A percentile compares a stretch with the other conserved stretches of the same genome.
These are phyloP conservation scores for Daldinia concentrica DNA, from an alignment of 495 filamentous ascomycete genomes.

Conservation along the genomic window DNA sequence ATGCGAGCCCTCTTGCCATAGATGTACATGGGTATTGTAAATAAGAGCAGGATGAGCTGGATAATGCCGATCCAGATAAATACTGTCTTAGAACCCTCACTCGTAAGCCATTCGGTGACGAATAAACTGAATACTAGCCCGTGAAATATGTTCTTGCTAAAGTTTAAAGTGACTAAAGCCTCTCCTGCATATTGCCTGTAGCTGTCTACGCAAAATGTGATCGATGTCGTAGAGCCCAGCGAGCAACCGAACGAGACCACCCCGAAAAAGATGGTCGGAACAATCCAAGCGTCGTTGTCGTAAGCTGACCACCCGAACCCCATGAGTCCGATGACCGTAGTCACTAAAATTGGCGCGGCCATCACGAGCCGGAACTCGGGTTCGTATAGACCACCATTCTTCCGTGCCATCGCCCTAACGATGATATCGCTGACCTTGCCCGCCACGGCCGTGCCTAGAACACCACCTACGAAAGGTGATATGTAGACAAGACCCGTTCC, in stretches of 20 bases:
- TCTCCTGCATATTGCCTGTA: slow-evolving; percentile 95
- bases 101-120: slow-evolving; percentile 83
- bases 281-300: slow-evolving; percentile 80
- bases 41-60: slow-evolving; percentile 76
- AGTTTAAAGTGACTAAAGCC: slow-evolving; percentile 93
- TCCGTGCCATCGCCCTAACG: slow-evolving; percentile 76
- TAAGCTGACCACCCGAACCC: slow-evolving; percentile 92
- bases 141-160: slow-evolving; percentile 93
- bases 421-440: slow-evolving; percentile 89
- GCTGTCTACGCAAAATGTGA: slow-evolving; percentile 93
- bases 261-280: slow-evolving; percentile 93
- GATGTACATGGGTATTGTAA: slow-evolving; percentile 93
- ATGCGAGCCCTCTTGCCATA: slow-evolving; percentile 94
- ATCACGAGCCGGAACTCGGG: slow-evolving; percentile 95
- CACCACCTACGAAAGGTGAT: slow-evolving; percentile 85
- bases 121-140: slow-evolving; percentile 91
- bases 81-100: slow-evolving; percentile 77
- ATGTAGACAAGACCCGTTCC: slow-evolving; percentile 89
- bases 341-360: slow-evolving; percentile 80
- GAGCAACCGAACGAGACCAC: slow-evolving; percentile 93
- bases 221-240: slow-evolving; percentile 89
- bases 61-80: slow-evolving; percentile 88
- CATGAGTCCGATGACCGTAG: slow-evolving; percentile 87
- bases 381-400: slow-evolving; percentile 95
- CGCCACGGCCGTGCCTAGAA: slow-evolving; percentile 90